Percentiles rank a stretch among this genome's conserved stretches.
Evolutionary conservation across 2,329 filamentous ascomycete genomes (phyloP).

Genomic region (Trichoderma sp.): DNA sequence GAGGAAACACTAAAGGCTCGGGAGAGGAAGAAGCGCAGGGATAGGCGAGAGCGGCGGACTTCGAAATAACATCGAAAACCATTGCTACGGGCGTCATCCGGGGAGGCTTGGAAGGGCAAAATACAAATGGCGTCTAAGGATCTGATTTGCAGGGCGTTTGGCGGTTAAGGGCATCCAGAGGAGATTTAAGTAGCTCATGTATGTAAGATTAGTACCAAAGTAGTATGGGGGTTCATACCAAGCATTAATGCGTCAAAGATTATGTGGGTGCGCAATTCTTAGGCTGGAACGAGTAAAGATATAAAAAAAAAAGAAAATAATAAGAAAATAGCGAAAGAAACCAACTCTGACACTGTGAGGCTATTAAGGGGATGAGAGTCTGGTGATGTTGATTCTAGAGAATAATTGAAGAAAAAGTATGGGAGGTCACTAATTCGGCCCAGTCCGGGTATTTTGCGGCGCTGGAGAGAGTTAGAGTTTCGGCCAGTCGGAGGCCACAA

Average conservation of each 20-base stretch:
- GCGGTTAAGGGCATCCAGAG: constrained; percentile 7
- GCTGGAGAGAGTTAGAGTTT: neutral
- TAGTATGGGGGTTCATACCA: neutral
- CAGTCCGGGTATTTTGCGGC: neutral
- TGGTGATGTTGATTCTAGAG: neutral
- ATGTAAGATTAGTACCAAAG: constrained; percentile 4
- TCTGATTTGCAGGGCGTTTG: constrained; percentile 19
- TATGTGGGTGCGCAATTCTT: neutral
- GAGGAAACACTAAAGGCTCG: constrained; percentile 54
- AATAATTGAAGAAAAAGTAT: neutral
- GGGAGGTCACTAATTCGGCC: neutral
- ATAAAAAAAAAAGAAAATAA: neutral
- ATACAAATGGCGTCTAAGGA: constrained; percentile 10
- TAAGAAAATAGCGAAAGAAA: neutral
- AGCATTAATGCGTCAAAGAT: neutral
- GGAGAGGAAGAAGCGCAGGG: constrained; percentile 60
- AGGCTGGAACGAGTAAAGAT: neutral
- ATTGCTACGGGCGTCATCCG: constrained; percentile 2
- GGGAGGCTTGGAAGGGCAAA: neutral
- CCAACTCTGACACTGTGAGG: neutral
- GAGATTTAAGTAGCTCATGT: neutral
- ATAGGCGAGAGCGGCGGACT: constrained; percentile 51
- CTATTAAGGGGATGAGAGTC: neutral
- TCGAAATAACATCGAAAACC: constrained; percentile 25
- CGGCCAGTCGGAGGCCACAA: constrained; percentile 1